These are phyloP conservation scores for Trypanosoma boissoni DNA, from an alignment of 208 protist genomes.

Conservation along the genomic window DNA sequence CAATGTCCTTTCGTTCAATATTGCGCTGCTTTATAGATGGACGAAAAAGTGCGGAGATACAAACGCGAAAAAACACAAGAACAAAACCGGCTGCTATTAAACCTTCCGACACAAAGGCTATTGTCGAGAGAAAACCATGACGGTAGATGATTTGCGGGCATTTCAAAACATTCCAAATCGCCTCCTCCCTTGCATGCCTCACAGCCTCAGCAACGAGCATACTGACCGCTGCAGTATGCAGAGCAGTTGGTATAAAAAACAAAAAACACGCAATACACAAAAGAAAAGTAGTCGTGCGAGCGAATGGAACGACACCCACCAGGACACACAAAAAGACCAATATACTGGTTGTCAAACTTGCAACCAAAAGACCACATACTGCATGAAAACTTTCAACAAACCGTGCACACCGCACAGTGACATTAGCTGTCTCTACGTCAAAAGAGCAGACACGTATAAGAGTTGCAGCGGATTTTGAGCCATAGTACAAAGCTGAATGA, in stretches of 20 bases:
- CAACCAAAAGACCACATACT: slow-evolving; percentile 45
- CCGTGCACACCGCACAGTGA: slow-evolving; percentile 34
- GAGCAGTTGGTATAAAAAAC: slow-evolving; percentile 27
- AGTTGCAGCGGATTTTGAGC: neutral
- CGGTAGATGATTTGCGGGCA: slow-evolving; percentile 24
- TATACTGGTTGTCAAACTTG: slow-evolving; percentile 44
- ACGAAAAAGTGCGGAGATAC: slow-evolving; percentile 22
- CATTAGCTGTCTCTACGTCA: slow-evolving; percentile 23
- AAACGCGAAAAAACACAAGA: slow-evolving; percentile 27
- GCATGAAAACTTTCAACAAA: slow-evolving; percentile 55
- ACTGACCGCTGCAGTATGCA: slow-evolving; percentile 48
- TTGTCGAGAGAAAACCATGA: slow-evolving; percentile 25
- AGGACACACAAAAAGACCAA: slow-evolving; percentile 27
- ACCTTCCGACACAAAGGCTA: slow-evolving; percentile 46
- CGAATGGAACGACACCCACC: slow-evolving; percentile 40
- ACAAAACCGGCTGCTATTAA: slow-evolving; percentile 31
- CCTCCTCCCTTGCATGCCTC: slow-evolving; percentile 27
- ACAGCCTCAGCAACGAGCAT: slow-evolving; percentile 42
- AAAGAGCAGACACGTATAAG: slow-evolving; percentile 38
- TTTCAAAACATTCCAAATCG: neutral
- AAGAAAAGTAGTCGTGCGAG: slow-evolving; percentile 26
- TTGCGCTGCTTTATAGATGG: slow-evolving; percentile 24
- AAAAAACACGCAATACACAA: slow-evolving; percentile 24
- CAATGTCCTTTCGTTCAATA: slow-evolving; percentile 31
- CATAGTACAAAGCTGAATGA: slow-evolving; percentile 32